Evolutionary conservation across 2,329 filamentous ascomycete species (phyloP), one percentile per base, ranked within the genome.

Genomic region (Aureobasidium sp.): DNA sequence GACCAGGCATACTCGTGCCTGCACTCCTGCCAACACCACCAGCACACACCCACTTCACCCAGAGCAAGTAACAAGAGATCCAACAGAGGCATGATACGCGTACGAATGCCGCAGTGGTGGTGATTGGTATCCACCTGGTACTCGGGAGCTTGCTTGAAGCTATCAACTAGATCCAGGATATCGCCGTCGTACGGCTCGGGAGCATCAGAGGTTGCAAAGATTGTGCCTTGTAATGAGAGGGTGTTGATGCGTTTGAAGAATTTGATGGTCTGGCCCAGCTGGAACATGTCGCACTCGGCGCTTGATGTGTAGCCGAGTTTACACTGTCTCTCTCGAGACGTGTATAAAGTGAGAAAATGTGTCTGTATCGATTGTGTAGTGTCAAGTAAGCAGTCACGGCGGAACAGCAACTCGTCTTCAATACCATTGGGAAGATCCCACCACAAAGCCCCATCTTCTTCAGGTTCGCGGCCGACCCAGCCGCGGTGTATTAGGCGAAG

Each of bases 71-170:
- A 79, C 34, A 91, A 74, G 59, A 85, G 82, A 60, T 88, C 86
- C 15, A 91, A 72, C 3, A 89, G 79, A 8, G 87, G 86, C 42
- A 88, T 75, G 3, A 91, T 72, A 21, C 85, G 79, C 3, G 83
- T 84, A 48, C 87, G 78, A 41, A 90, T 77, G 1, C 89, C 89
- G 69, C 89, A 92, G 71, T 91, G 88, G 1, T 80, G 79, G 71
- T 92, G 89, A 69, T 90, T 79, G 65, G 81, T 82, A 71, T 92
- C 87, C 63, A 91, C 81, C 71, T 91, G 89, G 69, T 91, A 91
- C 61, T 79, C 81, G 0, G 88, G 86, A 54, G 82, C 85, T 72
- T 90, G 85, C 41, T 84, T 81, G 27, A 91, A 75, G 0, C 79
- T 78, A 10, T 82, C 75, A 16, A 91, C 70, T 1, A 91, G 69